These are phyloP conservation scores for Paecilomyces niveus DNA, from an alignment of 2,329 filamentous ascomycete species.

Conservation along the genomic window DNA sequence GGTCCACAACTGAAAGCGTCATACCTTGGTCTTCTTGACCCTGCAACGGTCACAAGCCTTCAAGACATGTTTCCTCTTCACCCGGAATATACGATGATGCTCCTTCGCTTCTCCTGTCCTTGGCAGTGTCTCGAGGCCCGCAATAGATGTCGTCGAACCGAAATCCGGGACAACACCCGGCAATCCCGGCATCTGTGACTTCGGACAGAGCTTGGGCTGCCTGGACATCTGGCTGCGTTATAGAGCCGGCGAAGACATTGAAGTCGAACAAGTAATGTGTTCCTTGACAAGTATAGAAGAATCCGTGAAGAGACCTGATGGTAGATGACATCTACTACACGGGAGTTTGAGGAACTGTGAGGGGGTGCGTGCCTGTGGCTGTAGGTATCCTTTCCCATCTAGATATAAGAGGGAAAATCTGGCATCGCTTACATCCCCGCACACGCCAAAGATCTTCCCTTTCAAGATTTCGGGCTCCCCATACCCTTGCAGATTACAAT, in stretches of 20 bases:
- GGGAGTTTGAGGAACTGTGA: neutral
- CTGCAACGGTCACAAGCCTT: slow-evolving; percentile 41
- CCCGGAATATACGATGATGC: slow-evolving; percentile 34
- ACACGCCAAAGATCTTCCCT: neutral
- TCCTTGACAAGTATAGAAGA: neutral
- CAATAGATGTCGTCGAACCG: slow-evolving; percentile 21
- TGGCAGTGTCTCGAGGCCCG: slow-evolving; percentile 22
- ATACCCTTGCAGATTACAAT: neutral
- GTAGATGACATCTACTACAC: neutral
- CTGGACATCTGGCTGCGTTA: slow-evolving; percentile 32
- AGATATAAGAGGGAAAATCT: neutral
- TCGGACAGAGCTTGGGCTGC: slow-evolving; percentile 33
- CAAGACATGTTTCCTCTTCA: slow-evolving; percentile 38
- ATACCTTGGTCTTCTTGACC: slow-evolving; percentile 40
- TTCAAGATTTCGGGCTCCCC: neutral
- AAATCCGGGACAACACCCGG: slow-evolving; percentile 28
- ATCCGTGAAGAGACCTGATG: neutral
- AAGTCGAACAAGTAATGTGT: neutral
- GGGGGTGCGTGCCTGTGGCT: neutral
- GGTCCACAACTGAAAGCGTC: slow-evolving; percentile 7
- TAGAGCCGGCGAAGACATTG: neutral
- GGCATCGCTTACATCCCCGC: neutral
- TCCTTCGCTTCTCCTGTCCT: slow-evolving; percentile 25
- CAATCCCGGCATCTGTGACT: slow-evolving; percentile 27
- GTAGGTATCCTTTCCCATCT: neutral